Percentiles rank a stretch among this genome's conserved stretches.
Evolutionary conservation across 768 basidiomycete species (phyloP).

Genomic region (Solioccasus polychromus): DNA sequence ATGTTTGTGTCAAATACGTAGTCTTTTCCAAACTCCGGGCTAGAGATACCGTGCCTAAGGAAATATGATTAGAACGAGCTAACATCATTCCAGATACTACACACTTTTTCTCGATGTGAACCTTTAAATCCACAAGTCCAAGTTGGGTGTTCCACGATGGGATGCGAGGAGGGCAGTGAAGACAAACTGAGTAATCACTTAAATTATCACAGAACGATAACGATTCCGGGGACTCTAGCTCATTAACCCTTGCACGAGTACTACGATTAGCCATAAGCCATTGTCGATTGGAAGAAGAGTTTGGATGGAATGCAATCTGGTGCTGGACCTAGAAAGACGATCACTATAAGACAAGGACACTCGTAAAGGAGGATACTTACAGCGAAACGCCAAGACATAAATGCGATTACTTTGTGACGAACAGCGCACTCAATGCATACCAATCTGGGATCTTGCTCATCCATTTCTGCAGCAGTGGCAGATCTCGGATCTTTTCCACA

Average conservation of each 20-base stretch:
- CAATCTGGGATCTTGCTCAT: constrained; percentile 17
- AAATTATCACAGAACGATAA: constrained; percentile 1
- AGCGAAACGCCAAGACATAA: constrained; percentile 26
- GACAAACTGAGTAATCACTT: constrained; percentile 22
- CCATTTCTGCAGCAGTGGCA: constrained; percentile 26
- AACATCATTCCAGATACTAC: constrained; percentile 4
- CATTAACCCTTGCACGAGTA: not conserved
- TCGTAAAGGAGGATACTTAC: constrained; percentile 8
- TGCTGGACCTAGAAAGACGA: constrained; percentile 19
- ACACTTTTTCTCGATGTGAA: constrained; percentile 19
- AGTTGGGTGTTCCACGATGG: constrained; percentile 26
- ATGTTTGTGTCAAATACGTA: constrained; percentile 22
- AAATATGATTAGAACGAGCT: not conserved
- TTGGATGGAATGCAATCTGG: constrained; percentile 11
- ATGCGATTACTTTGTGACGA: constrained; percentile 2
- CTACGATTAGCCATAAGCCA: constrained; percentile 7
- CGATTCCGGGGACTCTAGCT: not conserved
- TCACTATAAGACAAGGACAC: not conserved
- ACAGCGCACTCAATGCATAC: constrained; percentile 16
- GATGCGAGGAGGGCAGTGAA: constrained; percentile 25
- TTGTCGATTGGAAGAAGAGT: not conserved
- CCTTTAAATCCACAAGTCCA: constrained; percentile 12
- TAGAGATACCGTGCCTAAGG: constrained; percentile 17
- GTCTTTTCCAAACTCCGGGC: constrained; percentile 16
- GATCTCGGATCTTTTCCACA: constrained; percentile 25